Base-by-base conservation (phyloP, 2,329 filamentous ascomycete species). In the Paraphaeosphaeria minitans region DNA sequence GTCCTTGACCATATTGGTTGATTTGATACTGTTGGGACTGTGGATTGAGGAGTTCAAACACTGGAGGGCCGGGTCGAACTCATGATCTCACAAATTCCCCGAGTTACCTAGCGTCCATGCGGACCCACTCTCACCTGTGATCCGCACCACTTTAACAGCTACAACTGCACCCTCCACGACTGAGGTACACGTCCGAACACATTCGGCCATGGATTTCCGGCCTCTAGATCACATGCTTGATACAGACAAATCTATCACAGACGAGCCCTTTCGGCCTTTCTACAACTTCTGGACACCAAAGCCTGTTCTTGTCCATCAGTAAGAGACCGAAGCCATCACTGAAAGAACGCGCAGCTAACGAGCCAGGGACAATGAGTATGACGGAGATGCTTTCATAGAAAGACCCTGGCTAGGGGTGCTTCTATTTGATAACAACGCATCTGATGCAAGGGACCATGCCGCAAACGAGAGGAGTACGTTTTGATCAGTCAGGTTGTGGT, bases 381-480 rank as follows among this genome's bases (percentile, higher is more conserved):
- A 77, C 45, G 72, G 75, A 50, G 62, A 63, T 47, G 79, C 83
- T 2, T 91, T 92, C 71, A 82, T 79, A 69, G 77, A 85, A 13
- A 83, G 84, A 71, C 90, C 90, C 0, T 76, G 88, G 42, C 77
- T 90, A 41, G 89, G 87, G 0, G 84, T 89, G 0, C 76, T 93
- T 42, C 79, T 93, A 12, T 91, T 93, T 74, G 86, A 90, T 64
- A 93, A 93, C 66, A 85, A 88, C 62, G 84, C 84, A 61, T 91
- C 88, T 55, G 90, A 93, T 73, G 89, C 89, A 55, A 81, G 90
- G 53, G 90, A 93, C 65, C 89, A 93, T 75, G 91, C 89, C 71
- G 90, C 90, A 49, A 92, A 92, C 62, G 90, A 93, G 77, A 80
- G 90, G 75, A 93, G 81, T 82, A 73, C 2, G 76, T 53, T 29